phyloP scores from a whole-genome alignment of 2,329 filamentous ascomycete genomes.

The Tricladium varicosporioides region DNA sequence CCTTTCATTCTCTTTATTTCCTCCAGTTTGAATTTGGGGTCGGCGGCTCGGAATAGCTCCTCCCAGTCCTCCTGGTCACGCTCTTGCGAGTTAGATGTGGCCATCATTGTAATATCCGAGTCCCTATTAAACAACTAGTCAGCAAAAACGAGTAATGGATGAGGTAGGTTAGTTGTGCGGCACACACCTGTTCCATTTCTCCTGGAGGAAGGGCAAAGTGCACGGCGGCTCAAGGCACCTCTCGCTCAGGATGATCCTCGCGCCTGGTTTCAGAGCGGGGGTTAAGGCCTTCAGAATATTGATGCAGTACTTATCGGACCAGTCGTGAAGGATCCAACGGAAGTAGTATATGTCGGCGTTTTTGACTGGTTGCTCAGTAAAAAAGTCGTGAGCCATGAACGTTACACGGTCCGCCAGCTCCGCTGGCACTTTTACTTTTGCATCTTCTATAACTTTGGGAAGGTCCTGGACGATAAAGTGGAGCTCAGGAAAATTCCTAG shows the following conservation, averaged over 20 bases:
- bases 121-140: neutral
- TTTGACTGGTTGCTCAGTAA: slow-evolving; percentile 40
- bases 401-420: slow-evolving; percentile 21
- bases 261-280: slow-evolving; percentile 41
- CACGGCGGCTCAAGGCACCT: neutral
- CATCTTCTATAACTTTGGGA: slow-evolving; percentile 39
- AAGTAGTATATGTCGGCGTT: slow-evolving; percentile 45
- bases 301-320: slow-evolving; percentile 40
- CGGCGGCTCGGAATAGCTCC: neutral
- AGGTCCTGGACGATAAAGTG: slow-evolving; percentile 27
- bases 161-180: neutral
- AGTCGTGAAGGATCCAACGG: slow-evolving; percentile 47
- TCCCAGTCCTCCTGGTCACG: slow-evolving; percentile 4
- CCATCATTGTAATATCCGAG: slow-evolving; percentile 3
- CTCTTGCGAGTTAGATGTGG: slow-evolving; percentile 7
- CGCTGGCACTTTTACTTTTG: slow-evolving; percentile 18
- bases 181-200: neutral
- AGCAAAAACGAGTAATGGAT: neutral
- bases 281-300: slow-evolving; percentile 38
- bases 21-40: slow-evolving; percentile 1
- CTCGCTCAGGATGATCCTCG: slow-evolving; percentile 32
- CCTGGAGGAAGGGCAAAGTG: neutral
- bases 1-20: neutral
- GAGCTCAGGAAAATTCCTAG: slow-evolving; percentile 19
- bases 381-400: slow-evolving; percentile 43